A percentile compares a stretch with the other conserved stretches of the same genome.
phyloP scores from a whole-genome alignment of 176 grass and related monocot species.

The Juncus inflexus region DNA sequence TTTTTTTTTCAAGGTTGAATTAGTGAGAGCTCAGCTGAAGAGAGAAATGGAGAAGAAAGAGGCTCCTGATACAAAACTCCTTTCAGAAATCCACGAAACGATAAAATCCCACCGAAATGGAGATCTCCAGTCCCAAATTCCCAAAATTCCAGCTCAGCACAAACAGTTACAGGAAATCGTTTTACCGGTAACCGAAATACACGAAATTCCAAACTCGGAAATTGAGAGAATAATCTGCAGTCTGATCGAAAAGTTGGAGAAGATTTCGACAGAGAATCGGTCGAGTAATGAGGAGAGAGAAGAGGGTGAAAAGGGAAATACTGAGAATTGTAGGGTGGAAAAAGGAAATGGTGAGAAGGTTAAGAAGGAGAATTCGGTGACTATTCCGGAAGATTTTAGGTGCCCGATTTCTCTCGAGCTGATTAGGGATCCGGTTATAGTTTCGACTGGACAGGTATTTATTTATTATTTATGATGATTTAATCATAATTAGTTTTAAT shows the following conservation, averaged over 20 bases:
- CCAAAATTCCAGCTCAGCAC: slow-evolving; percentile 35
- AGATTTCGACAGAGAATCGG: slow-evolving; percentile 24
- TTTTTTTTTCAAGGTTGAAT: slow-evolving; percentile 63
- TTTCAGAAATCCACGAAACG: slow-evolving; percentile 66
- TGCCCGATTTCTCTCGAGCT: slow-evolving; percentile 94
- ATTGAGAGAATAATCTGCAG: slow-evolving; percentile 39
- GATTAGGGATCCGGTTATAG: slow-evolving; percentile 92
- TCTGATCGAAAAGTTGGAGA: slow-evolving; percentile 46
- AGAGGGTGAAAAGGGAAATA: slow-evolving; percentile 28
- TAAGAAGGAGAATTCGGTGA: slow-evolving; percentile 48
- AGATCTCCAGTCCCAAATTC: slow-evolving; percentile 30
- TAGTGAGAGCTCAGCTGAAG: slow-evolving; percentile 74
- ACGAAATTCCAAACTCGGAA: slow-evolving; percentile 42
- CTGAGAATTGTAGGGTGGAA: slow-evolving; percentile 12
- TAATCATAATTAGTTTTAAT: slow-evolving; percentile 15
- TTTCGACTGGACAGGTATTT: slow-evolving; percentile 91
- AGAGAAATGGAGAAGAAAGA: slow-evolving; percentile 79
- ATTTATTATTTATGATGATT: neutral
- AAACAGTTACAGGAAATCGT: slow-evolving; percentile 42
- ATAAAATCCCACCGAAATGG: slow-evolving; percentile 29
- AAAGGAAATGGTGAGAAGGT: slow-evolving; percentile 31
- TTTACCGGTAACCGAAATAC: slow-evolving; percentile 58
- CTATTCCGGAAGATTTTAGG: slow-evolving; percentile 80
- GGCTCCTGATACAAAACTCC: slow-evolving; percentile 46
- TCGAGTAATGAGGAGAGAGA: slow-evolving; percentile 19